Conservation (phyloP, 495 filamentous ascomycete genomes). For the Amorphotheca resinae region DNA sequence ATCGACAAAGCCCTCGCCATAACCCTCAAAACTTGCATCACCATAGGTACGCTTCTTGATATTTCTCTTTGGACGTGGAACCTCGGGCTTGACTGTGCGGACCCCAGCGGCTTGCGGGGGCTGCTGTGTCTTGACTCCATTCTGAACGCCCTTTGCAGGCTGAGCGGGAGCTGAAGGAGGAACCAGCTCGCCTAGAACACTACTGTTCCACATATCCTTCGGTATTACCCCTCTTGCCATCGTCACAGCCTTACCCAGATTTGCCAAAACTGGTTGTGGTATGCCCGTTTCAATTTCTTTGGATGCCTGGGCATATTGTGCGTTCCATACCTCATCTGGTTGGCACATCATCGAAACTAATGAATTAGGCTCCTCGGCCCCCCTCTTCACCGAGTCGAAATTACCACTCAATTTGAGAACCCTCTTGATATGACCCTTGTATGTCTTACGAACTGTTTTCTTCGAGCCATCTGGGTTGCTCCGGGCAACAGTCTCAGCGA, state of each 20-base stretch:
- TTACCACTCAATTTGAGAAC: slow-evolving; percentile 38
- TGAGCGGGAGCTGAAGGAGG: slow-evolving; percentile 23
- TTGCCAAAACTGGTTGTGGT: slow-evolving; percentile 19
- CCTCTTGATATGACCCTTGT: slow-evolving; percentile 42
- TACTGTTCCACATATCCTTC: slow-evolving; percentile 34
- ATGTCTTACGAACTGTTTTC: slow-evolving; percentile 46
- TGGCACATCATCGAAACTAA: slow-evolving; percentile 34
- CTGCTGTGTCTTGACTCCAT: slow-evolving; percentile 12
- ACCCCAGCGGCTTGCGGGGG: slow-evolving; percentile 4
- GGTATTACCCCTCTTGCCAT: slow-evolving; percentile 37
- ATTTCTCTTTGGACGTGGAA: slow-evolving; percentile 28
- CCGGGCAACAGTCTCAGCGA: slow-evolving; percentile 40
- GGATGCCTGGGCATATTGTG: slow-evolving; percentile 29
- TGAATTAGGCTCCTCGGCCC: slow-evolving; percentile 21
- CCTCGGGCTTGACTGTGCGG: slow-evolving; percentile 14
- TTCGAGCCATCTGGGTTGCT: slow-evolving; percentile 34
- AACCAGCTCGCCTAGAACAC: slow-evolving; percentile 39
- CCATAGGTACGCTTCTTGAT: slow-evolving; percentile 40
- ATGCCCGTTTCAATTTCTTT: slow-evolving; percentile 45
- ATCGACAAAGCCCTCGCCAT: slow-evolving; percentile 40
- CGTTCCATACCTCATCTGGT: slow-evolving; percentile 45
- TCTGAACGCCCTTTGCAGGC: slow-evolving; percentile 11
- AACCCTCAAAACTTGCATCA: slow-evolving; percentile 44
- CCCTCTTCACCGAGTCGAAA: slow-evolving; percentile 37
- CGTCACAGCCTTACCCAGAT: slow-evolving; percentile 31